phyloP scores from a whole-genome alignment of 1,284 basidiomycete genomes.

The Moniliophthora roreri region DNA sequence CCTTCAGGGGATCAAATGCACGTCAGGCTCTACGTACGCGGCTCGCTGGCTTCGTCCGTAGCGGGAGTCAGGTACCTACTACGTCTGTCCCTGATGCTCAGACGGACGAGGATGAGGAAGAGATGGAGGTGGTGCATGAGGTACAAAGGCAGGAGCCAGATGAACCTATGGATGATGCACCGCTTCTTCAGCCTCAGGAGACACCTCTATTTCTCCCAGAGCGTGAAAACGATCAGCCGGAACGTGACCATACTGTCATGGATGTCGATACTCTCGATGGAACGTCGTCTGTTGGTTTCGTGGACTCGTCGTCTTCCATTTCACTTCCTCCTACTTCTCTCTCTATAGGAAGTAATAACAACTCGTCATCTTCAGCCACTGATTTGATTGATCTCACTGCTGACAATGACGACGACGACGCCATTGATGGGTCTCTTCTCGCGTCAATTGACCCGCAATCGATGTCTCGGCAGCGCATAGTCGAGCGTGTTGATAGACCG shows the following conservation, averaged over 20 bases:
- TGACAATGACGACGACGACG: slow-evolving; percentile 10
- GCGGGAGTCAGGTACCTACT: slow-evolving; percentile 9
- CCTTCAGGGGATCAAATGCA: slow-evolving; percentile 3
- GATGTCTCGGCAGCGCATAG: slow-evolving; percentile 17
- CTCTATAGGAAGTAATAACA: not conserved
- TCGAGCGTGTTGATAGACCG: slow-evolving; percentile 23
- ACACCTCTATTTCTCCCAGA: not conserved
- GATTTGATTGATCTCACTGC: slow-evolving; percentile 12
- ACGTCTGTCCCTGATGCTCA: slow-evolving; percentile 4
- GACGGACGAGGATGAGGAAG: slow-evolving; percentile 3
- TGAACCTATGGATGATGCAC: not conserved
- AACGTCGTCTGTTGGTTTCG: not conserved
- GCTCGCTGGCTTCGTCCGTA: slow-evolving; percentile 13
- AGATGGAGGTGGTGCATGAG: not conserved
- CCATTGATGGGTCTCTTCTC: not conserved
- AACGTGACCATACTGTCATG: too few species aligned
- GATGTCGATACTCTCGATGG: too few species aligned
- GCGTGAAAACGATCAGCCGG: too few species aligned
- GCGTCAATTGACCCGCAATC: not conserved
- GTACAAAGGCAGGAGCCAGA: not conserved
- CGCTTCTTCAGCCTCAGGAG: not conserved
- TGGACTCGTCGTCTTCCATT: not conserved
- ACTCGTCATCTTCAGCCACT: slow-evolving; percentile 4
- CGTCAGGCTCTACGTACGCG: slow-evolving; percentile 9
- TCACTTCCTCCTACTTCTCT: slow-evolving; percentile 9